Conservation (phyloP, 129 eudicot species). For the Pulicaria dysenterica region DNA sequence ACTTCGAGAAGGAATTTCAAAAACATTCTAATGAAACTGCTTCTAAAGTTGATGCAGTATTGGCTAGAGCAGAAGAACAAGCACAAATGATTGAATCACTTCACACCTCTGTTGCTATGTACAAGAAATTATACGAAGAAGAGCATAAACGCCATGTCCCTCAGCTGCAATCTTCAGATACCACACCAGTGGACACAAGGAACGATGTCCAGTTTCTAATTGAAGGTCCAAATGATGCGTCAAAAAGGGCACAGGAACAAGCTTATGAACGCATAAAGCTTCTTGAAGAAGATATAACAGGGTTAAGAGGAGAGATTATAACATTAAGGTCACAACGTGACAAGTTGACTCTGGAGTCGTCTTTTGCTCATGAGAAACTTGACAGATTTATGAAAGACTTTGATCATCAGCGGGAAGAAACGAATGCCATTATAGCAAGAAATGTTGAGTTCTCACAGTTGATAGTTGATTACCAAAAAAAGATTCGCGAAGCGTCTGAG, state of each 20-base stretch:
- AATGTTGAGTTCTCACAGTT: conserved; percentile 87
- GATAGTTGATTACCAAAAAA: conserved; percentile 76
- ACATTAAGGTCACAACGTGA: conserved; percentile 72
- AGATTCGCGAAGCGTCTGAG: conserved; percentile 82
- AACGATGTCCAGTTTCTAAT: conserved; percentile 45
- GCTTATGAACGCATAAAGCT: conserved; percentile 53
- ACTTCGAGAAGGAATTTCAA: conserved; percentile 67
- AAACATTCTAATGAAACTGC: conserved; percentile 68
- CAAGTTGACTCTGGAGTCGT: conserved; percentile 63
- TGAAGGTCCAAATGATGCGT: conserved; percentile 61
- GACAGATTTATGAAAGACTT: conserved; percentile 71
- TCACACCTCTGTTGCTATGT: conserved; percentile 88
- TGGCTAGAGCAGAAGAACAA: conserved; percentile 90
- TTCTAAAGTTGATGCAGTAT: conserved; percentile 68
- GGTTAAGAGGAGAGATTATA: conserved; percentile 58
- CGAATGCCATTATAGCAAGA: conserved; percentile 59
- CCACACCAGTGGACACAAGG: conserved; percentile 47
- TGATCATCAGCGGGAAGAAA: conserved; percentile 79
- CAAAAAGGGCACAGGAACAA: conserved; percentile 55
- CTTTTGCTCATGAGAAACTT: conserved; percentile 74
- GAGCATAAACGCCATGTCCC: conserved; percentile 61
- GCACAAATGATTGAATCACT: conserved; percentile 85
- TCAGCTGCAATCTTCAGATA: conserved; percentile 31
- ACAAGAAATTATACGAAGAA: conserved; percentile 82
- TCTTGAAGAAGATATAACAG: conserved; percentile 73